A percentile compares a stretch with the other conserved stretches of the same genome.
Evolutionary conservation across 257 asterid species (phyloP).

Genomic region (Pogostemon cablin): DNA sequence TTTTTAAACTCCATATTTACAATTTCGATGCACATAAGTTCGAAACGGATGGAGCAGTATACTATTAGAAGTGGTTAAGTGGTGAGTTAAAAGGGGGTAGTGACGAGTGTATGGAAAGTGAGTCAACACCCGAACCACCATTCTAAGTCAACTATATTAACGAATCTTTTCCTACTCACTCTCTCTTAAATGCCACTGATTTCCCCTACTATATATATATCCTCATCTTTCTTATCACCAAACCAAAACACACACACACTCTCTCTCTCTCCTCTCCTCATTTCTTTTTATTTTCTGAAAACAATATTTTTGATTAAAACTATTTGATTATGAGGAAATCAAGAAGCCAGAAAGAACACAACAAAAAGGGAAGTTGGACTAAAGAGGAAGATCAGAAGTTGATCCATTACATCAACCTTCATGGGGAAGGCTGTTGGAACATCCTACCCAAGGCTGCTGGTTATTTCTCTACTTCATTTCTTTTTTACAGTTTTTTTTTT

Average conservation of each 20-base stretch:
- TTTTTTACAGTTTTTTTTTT: too few relatives aligned
- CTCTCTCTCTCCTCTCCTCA: too few relatives aligned
- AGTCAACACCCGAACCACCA: slow-evolving; percentile 29
- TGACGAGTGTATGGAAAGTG: background rate
- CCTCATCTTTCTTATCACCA: too few relatives aligned
- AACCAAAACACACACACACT: too few relatives aligned
- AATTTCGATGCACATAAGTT: too few relatives aligned
- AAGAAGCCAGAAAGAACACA: slow-evolving; percentile 22
- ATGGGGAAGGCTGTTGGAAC: slow-evolving; percentile 45
- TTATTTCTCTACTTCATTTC: background rate
- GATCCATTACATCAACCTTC: slow-evolving; percentile 36
- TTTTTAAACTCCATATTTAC: too few relatives aligned
- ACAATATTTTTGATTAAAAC: background rate
- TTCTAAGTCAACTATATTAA: slow-evolving; percentile 30
- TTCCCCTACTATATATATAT: background rate
- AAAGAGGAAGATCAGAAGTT: slow-evolving; percentile 49
- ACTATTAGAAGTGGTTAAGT: too few relatives aligned
- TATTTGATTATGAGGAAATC: slow-evolving; percentile 25
- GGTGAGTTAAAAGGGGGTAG: too few relatives aligned
- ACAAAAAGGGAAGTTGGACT: slow-evolving; percentile 41
- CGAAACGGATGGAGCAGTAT: too few relatives aligned
- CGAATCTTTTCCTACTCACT: background rate
- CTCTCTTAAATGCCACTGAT: too few relatives aligned
- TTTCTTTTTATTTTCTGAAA: background rate
- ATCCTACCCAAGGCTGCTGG: slow-evolving; percentile 48